Base-by-base conservation (phyloP, 192 early-diverging fungal genomes). In the Coemansia asiatica region DNA sequence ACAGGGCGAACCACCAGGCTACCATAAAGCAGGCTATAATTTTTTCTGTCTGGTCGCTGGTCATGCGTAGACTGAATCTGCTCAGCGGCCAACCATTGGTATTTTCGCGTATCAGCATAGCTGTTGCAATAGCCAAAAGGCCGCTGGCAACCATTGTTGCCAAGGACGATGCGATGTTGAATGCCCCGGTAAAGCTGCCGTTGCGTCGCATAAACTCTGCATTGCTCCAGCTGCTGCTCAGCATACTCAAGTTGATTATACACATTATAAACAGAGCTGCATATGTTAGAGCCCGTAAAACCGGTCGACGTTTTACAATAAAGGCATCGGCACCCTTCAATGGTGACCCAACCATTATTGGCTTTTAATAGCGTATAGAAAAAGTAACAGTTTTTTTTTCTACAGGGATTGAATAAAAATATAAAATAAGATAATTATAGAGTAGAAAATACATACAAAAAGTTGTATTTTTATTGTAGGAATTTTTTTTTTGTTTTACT, bases 1-100 rank as follows among this genome's bases (percentile, higher is more conserved):
- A 61, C 58, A 73, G 66, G 0, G 64, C 51, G n/a, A 82, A 60
- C 79, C 79, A 82, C 79, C 79, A 82, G 6, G 74, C 55, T 0
- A 74, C 66, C 70, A 82, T 65, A 27, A 69, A 47, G 28, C 74
- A 70, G 53, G 63, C 64, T 25, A 65, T 56, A 4, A 71, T 10
- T 8, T 64, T 56, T 31, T 82, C 79, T 2, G 65, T 50, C 12
- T 49, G 28, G 53, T 64, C 53, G 36, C 18, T 48, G 18, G 61
- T 66, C 23, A 82, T 44, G 10, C 71, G 67, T 54, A 67, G 33
- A 59, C 71, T 61, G 25, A 76, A 55, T 44, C 40, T 44, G 40
- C 40, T 44, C 10, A 44, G 15, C 15, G 40, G 40, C 40, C 15
- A 1, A 16, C 12, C 10, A 2, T 12, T 44, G 40, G 40, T 12